Evolutionary conservation across 768 basidiomycete species (phyloP).

Genomic region (Lactarius sanguifluus): DNA sequence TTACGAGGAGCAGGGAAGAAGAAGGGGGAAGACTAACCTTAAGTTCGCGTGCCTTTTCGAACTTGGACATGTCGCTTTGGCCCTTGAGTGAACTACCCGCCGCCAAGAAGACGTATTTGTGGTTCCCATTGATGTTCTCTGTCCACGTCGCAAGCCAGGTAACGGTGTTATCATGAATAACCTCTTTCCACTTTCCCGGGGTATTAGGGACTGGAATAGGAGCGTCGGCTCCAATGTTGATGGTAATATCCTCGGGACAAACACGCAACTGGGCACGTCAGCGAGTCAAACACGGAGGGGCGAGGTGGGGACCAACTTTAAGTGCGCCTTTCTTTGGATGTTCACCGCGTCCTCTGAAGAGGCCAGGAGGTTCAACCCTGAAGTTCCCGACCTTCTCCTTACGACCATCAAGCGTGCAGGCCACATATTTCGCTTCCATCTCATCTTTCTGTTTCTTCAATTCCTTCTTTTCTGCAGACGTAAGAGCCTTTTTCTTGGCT

Average conservation of each 20-base stretch:
- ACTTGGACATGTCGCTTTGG: constrained; percentile 96
- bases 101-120: constrained; percentile 97
- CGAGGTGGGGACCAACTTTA: constrained; percentile 54
- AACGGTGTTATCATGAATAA: constrained; percentile 92
- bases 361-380: constrained; percentile 96
- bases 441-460: constrained; percentile 83
- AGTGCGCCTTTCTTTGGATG: constrained; percentile 96
- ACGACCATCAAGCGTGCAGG: constrained; percentile 89
- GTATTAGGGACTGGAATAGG: constrained; percentile 85
- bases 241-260: constrained; percentile 89
- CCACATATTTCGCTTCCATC: constrained; percentile 78
- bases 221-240: constrained; percentile 84
- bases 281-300: constrained; percentile 1
- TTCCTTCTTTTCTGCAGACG: constrained; percentile 86
- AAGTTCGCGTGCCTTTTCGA: constrained; percentile 95
- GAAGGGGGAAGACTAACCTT: constrained; percentile 55
- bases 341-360: constrained; percentile 96
- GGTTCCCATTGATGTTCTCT: constrained; percentile 93
- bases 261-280: constrained; percentile 65
- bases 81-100: constrained; percentile 98
- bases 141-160: constrained; percentile 99
- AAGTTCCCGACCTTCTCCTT: constrained; percentile 99
- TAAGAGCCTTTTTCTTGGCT: constrained; percentile 87
- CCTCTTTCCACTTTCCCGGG: constrained; percentile 86
- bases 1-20: constrained; percentile 12